These are phyloP conservation scores for Lolium rigidum DNA, from an alignment of 176 grass and related monocot species.

Conservation along the genomic window DNA sequence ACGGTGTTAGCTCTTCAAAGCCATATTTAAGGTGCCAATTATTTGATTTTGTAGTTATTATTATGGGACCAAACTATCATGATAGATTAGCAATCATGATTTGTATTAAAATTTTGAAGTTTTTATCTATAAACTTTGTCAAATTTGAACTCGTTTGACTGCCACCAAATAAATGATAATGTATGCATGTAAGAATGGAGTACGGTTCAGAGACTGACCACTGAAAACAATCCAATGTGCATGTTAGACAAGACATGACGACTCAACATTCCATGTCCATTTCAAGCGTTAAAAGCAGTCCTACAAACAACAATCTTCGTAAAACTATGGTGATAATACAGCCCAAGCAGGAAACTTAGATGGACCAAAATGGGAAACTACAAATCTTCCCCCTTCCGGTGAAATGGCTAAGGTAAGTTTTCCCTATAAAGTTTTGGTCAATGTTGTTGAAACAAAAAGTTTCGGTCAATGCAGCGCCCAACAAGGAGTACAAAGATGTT, in stretches of 20 bases:
- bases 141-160: no score
- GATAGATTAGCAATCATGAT: background rate
- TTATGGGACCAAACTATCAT: background rate
- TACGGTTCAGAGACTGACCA: background rate
- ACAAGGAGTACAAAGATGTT: slow-evolving; percentile 11
- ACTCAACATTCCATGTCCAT: background rate
- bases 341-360: background rate
- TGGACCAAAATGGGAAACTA: background rate
- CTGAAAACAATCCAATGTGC: background rate
- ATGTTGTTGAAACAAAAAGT: background rate
- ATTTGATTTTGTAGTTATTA: no score
- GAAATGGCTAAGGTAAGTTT: background rate
- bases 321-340: background rate
- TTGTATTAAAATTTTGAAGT: background rate
- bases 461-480: background rate
- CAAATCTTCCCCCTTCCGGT: background rate
- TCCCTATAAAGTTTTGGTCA: background rate
- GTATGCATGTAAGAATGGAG: no score
- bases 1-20: no score
- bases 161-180: no score
- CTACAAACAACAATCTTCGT: background rate
- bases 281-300: background rate
- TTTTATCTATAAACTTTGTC: no score
- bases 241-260: background rate
- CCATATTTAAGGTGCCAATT: no score